Evolutionary conservation across 73 alveolate species (phyloP), one percentile per base, ranked within the genome.

Genomic region (Effrenium voratum): DNA sequence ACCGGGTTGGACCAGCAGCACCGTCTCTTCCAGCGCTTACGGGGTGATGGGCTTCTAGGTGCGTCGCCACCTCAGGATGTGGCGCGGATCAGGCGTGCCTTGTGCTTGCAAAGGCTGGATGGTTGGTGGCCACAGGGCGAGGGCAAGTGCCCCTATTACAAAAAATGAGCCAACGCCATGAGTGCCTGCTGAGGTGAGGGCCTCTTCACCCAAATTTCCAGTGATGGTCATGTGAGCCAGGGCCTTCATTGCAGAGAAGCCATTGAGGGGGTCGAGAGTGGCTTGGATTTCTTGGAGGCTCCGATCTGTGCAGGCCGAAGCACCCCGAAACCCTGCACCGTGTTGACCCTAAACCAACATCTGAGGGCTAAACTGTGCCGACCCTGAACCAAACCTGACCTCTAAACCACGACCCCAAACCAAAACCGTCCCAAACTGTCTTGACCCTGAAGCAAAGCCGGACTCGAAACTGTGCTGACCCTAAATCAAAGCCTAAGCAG

Each of bases 111-210:
- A 43, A 90, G 97, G 97, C 26, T 90, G 80, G 75, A 79, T n/a
- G 97, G 68, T 26, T 90, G 97, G 97, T 90, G 97, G 97, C 88
- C 97, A 24, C 41, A 43, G 30, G 70, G 22, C 3, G 77, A 70
- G n/a, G 16, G 88, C 76, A 26, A 57, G 75, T n/a, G 76, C 86
- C 57, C 57, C 63, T 3, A 19, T 19, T 8, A 19, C 63, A 52
- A 19, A 12, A 19, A 12, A 12, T 8, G 26, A 52, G 63, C 63
- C 63, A 52, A 52, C 26, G 19, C 63, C 26, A 19, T 12, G 26
- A 1, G 32, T 3, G 87, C 34, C 13, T 38, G 24, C 30, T 36
- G n/a, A 90, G 97, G 97, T 38, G 66, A 68, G 68, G 68, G 88
- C 15, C 83, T 90, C 43, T 90, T 90, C 87, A 90, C 97, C 2